Percentiles rank a stretch among this genome's conserved stretches.
These are phyloP conservation scores for Arctostaphylos glauca DNA, from an alignment of 148 eudicot genomes.

Conservation along the genomic window DNA sequence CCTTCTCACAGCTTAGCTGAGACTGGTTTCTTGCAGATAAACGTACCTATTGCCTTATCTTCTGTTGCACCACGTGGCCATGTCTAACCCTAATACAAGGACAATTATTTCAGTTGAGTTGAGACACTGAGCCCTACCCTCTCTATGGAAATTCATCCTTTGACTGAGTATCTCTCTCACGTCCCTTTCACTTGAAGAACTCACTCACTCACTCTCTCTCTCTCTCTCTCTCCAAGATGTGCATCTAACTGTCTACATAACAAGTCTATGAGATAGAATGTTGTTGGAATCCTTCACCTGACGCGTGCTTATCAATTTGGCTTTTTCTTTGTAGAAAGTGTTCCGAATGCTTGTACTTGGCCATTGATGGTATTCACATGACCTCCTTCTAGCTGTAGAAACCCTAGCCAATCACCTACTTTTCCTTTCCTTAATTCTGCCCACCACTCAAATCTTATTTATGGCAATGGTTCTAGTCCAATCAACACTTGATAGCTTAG, in stretches of 20 bases:
- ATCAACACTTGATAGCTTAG: constrained; percentile 7
- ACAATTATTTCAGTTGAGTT: constrained; percentile 1
- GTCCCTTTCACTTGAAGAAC: constrained; percentile 1
- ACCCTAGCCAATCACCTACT: constrained; percentile 27
- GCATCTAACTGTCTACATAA: neutral
- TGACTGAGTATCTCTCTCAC: neutral
- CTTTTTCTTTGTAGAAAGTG: constrained; percentile 9
- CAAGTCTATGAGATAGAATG: neutral
- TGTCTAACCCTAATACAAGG: neutral
- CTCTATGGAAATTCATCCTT: neutral
- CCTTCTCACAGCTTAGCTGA: neutral
- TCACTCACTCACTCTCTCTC: neutral
- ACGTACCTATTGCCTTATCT: neutral
- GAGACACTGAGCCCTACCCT: neutral
- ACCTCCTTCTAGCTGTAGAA: constrained; percentile 9
- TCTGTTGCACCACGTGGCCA: constrained; percentile 7
- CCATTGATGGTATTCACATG: constrained; percentile 22
- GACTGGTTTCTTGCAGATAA: neutral
- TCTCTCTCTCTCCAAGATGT: neutral
- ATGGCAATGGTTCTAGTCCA: constrained; percentile 20
- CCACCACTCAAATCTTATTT: constrained; percentile 9
- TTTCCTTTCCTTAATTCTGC: neutral
- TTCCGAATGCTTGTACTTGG: constrained; percentile 22
- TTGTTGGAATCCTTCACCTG: constrained; percentile 1
- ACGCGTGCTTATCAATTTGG: constrained; percentile 21